These are phyloP conservation scores for Fomitopsis betulina DNA, from an alignment of 1,284 basidiomycete species.

Conservation along the genomic window DNA sequence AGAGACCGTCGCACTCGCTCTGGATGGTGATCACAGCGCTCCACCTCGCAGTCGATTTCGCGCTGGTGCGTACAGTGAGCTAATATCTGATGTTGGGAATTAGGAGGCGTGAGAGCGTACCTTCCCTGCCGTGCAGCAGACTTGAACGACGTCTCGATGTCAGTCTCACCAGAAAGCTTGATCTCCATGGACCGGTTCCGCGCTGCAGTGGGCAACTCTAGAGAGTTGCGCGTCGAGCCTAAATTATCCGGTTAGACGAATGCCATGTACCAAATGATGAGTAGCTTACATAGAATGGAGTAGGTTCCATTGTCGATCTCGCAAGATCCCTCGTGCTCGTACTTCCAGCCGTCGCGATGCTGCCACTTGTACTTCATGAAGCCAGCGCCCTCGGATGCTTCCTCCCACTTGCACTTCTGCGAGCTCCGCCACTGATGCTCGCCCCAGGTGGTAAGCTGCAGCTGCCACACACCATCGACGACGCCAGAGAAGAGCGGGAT, in stretches of 20 bases:
- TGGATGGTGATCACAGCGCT: conserved; percentile 15
- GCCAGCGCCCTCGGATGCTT: conserved; percentile 13
- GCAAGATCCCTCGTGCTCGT: conserved; percentile 22
- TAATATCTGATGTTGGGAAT: background rate
- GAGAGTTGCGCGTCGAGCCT: conserved; percentile 28
- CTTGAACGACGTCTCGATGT: conserved; percentile 21
- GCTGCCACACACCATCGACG: conserved; percentile 21
- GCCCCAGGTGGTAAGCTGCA: conserved; percentile 26
- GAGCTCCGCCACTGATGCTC: conserved; percentile 22
- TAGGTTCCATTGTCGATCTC: conserved; percentile 21
- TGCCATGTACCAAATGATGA: background rate
- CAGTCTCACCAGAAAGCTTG: conserved; percentile 24
- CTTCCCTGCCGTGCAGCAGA: conserved; percentile 15
- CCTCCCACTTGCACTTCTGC: conserved; percentile 21
- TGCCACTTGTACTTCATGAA: conserved; percentile 24
- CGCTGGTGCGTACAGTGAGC: conserved; percentile 7
- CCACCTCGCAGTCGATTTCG: conserved; percentile 20
- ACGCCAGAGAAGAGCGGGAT: conserved; percentile 25
- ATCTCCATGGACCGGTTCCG: conserved; percentile 23
- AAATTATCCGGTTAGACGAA: background rate
- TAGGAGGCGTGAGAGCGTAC: conserved; percentile 9
- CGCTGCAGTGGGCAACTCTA: conserved; percentile 24
- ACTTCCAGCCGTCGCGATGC: conserved; percentile 26
- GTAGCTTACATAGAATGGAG: conserved; percentile 22
- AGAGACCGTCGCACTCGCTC: conserved; percentile 15